A percentile compares a stretch with the other conserved stretches of the same genome.
phyloP scores from a whole-genome alignment of 208 protist species.

The Crithidia mellificae region DNA sequence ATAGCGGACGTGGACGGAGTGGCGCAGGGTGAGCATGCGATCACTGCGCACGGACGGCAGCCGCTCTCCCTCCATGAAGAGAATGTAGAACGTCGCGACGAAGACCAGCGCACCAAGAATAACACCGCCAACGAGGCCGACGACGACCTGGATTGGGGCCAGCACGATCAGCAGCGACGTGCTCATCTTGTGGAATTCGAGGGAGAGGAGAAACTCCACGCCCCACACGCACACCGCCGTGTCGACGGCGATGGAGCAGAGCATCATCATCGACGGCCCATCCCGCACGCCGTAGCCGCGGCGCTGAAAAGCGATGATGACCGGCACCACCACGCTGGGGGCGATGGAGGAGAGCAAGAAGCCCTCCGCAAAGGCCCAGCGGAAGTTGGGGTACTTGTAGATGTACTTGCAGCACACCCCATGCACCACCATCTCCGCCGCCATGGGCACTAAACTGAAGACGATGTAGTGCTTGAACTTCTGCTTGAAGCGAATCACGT shows the following conservation, averaged over 20 bases:
- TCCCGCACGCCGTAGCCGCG: conserved; percentile 51
- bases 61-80: conserved; percentile 53
- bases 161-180: conserved; percentile 40
- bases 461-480: conserved; percentile 50
- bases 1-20: conserved; percentile 52
- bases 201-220: conserved; percentile 48
- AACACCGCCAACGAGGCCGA: conserved; percentile 45
- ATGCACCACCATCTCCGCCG: conserved; percentile 50
- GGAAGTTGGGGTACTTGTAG: conserved; percentile 48
- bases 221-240: conserved; percentile 46
- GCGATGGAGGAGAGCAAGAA: conserved; percentile 55
- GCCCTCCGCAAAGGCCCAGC: conserved; percentile 51
- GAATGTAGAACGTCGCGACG: conserved; percentile 46
- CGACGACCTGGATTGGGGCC: conserved; percentile 53
- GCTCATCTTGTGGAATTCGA: conserved; percentile 54
- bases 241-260: conserved; percentile 52
- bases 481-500: conserved; percentile 50
- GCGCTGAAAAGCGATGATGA: conserved; percentile 50
- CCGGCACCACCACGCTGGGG: conserved; percentile 49
- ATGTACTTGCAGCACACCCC: conserved; percentile 45
- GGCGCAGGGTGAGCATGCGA: conserved; percentile 43
- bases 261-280: conserved; percentile 65
- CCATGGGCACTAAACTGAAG: conserved; percentile 49
- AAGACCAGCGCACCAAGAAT: conserved; percentile 43
- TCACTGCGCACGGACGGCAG: conserved; percentile 35